Base-by-base conservation (phyloP, 2,329 filamentous ascomycete species). In the Cercospora janseana region DNA sequence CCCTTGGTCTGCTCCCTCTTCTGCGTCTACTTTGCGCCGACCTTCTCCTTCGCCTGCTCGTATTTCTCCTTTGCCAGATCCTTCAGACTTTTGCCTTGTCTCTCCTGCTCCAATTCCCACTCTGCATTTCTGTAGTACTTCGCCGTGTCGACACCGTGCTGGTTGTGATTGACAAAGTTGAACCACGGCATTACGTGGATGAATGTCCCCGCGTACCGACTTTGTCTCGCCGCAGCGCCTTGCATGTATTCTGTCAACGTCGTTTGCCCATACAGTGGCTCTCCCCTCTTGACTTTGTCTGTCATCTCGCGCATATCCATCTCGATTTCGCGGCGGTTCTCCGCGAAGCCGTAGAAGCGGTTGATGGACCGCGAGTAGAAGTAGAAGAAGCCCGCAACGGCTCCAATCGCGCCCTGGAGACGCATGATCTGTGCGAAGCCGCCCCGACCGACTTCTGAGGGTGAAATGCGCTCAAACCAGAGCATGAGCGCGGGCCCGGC, bases 231-330 rank as follows among this genome's bases (percentile, higher is more conserved):
- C 45, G 93, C 91, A 29, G 96, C 86, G 53, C 92, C 93, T 74
- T 98, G 93, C 78, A 96, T 86, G 73, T 96, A 88, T 57, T 91
- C 85, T 51, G 85, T 86, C 63, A 96, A 74, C 46, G 75, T 75
- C 64, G 84, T 88, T 63, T 80, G 81, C 65, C 93, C 93, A 72
- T 98, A 98, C 41, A 97, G 77, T 27, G 93, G 80, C 76, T 95
- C 81, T 59, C 92, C 92, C 52, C 80, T 82, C 81, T 97, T 98
- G 69, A 97, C 91, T 74, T 92, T 94, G 70, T 84, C 81, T 28
- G 96, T 91, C 93, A 98, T 98, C 74, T 98, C 93, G 59, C 82
- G 81, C 91, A 97, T 97, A 69, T 98, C 93, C 85, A 95, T 85
- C 58, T 95, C 87, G 51, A 93, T 77, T 72, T 98, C 93, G 63